Conservation (phyloP, 192 early-diverging fungal species). For the Coemansia sp. region DNA sequence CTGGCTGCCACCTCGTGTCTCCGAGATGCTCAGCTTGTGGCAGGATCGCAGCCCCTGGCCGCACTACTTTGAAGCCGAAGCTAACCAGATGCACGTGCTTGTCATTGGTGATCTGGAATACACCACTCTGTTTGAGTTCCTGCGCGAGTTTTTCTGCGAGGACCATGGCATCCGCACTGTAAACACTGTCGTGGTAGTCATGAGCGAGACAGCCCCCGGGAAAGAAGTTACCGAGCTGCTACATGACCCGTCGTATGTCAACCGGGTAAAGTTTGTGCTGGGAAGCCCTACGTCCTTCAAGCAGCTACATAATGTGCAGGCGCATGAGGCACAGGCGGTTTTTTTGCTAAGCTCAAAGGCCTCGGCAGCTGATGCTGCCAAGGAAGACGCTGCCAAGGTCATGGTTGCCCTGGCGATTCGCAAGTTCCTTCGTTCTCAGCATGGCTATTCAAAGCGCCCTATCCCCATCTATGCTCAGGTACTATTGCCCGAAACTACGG, state of each 20-base stretch:
- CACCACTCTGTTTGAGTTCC: conserved; percentile 60
- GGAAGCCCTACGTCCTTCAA: conserved; percentile 63
- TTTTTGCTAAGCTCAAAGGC: conserved; percentile 62
- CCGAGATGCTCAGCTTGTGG: conserved; percentile 64
- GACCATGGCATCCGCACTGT: conserved; percentile 69
- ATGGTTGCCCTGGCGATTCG: conserved; percentile 71
- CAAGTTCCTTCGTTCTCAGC: conserved; percentile 56
- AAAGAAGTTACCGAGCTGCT: conserved; percentile 60
- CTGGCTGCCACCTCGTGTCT: conserved; percentile 62
- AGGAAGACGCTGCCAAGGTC: conserved; percentile 67
- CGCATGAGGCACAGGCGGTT: conserved; percentile 55
- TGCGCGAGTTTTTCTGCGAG: conserved; percentile 77
- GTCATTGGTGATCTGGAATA: conserved; percentile 66
- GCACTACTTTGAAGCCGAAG: conserved; percentile 51
- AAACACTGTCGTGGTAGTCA: conserved; percentile 65
- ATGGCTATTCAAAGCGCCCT: background rate
- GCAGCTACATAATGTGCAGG: conserved; percentile 55
- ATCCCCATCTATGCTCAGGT: conserved; percentile 62
- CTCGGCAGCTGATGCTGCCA: conserved; percentile 45
- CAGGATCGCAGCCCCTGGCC: conserved; percentile 61
- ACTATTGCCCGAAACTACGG: conserved; percentile 65
- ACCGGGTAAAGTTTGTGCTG: conserved; percentile 67
- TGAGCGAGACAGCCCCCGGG: conserved; percentile 59
- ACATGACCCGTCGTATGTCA: conserved; percentile 65
- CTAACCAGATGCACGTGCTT: conserved; percentile 60